These are phyloP conservation scores for Cantharellus cinnabarinus DNA, from an alignment of 768 basidiomycete genomes.

Conservation along the genomic window DNA sequence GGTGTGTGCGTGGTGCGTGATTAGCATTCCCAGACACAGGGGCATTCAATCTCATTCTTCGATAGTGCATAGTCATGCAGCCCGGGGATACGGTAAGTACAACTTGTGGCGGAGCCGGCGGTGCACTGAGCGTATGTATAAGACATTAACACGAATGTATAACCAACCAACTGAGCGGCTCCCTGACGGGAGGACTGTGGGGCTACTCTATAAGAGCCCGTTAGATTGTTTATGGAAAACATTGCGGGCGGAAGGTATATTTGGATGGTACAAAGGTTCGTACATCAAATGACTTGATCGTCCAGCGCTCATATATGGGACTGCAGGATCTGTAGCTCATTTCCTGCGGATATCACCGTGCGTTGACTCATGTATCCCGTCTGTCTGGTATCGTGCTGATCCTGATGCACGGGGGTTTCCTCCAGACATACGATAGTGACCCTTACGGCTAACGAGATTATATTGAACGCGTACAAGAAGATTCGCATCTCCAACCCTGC, in stretches of 20 bases:
- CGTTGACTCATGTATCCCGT: constrained; percentile 12
- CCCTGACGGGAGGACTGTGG: constrained; percentile 50
- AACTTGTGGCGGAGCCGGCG: not conserved
- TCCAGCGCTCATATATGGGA: not conserved
- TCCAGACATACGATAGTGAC: constrained; percentile 51
- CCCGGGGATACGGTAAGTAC: constrained; percentile 68
- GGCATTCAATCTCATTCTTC: constrained; percentile 1
- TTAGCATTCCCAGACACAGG: not conserved
- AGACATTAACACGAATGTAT: constrained; percentile 87
- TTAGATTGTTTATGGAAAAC: constrained; percentile 98
- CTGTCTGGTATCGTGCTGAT: constrained; percentile 1
- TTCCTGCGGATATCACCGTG: constrained; percentile 82
- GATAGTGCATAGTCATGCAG: constrained; percentile 61
- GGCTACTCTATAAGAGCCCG: constrained; percentile 72
- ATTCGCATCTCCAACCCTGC: not conserved
- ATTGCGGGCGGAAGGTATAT: constrained; percentile 65
- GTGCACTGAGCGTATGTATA: not conserved
- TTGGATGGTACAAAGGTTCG: constrained; percentile 89
- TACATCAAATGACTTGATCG: not conserved
- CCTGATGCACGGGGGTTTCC: constrained; percentile 37
- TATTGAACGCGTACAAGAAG: not conserved
- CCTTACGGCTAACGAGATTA: constrained; percentile 47
- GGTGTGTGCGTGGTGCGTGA: constrained; percentile 73
- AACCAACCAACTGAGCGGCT: constrained; percentile 70
- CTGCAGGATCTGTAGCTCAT: constrained; percentile 77